Conservation (phyloP, 257 asterid species). For the Solanum bukasovii region DNA sequence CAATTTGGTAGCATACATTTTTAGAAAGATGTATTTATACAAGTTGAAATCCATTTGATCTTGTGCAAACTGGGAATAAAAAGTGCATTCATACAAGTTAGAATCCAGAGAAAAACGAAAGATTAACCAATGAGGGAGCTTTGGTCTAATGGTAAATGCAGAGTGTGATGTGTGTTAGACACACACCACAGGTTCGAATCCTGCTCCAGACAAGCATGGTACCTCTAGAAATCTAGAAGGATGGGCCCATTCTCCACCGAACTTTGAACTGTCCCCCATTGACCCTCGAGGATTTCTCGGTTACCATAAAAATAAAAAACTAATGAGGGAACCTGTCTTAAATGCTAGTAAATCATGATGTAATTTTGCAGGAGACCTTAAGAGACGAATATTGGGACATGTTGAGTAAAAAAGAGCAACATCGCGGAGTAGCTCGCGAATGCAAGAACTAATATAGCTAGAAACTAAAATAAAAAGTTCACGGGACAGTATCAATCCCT, state of each 20-base stretch:
- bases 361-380: background rate
- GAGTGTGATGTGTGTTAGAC: background rate
- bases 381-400: background rate
- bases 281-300: background rate
- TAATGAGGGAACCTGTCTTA: background rate
- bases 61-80: background rate
- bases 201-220: background rate
- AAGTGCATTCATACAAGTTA: background rate
- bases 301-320: background rate
- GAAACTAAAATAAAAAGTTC: background rate
- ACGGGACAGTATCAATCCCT: background rate
- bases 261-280: background rate
- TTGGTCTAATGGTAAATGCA: background rate
- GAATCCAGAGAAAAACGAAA: background rate
- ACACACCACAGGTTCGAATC: background rate
- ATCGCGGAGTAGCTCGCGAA: background rate
- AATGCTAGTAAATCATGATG: background rate
- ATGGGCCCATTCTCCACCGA: rapidly evolving
- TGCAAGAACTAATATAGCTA: background rate
- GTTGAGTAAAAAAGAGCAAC: background rate
- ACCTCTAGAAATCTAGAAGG: background rate
- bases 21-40: background rate
- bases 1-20: background rate
- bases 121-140: background rate
- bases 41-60: background rate